Base-by-base conservation (phyloP, 495 filamentous ascomycete species). In the Endocarpon pusillum region DNA sequence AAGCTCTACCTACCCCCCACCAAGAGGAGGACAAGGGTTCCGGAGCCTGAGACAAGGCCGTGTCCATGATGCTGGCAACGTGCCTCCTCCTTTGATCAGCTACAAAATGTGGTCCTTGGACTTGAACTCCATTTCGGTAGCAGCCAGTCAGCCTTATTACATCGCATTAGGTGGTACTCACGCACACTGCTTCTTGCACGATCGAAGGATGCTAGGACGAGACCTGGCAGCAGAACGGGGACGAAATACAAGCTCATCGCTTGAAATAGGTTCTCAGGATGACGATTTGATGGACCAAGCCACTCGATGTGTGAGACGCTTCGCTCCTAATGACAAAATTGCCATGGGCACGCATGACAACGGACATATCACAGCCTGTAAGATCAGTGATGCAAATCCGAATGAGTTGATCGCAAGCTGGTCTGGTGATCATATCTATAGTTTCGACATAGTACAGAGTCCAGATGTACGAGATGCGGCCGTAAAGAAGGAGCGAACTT, bases 331-430 rank as follows among this genome's bases (percentile, higher is more conserved):
- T 19, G 71, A 73, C 1, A 54, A 51, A 21, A 45, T 57, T 22
- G 57, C 52, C 7, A 63, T 69, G 24, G 69, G 69, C 36, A 67
- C 73, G 21, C 12, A 31, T 31, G 12, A 31, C 19, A 15, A 15
- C 12, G 19, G 19, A 31, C 77, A 82, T 39, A 81, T 83, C 46
- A 82, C 78, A 1, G 74, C 76, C 6, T 80, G 75, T 51, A 83
- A 81, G 51, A 83, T 83, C 38, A 81, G 77, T 29, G 76, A 83
- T 54, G 73, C 71, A 8, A 70, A 79, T 36, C 78, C 78, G 2
- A 73, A 81, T 36, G 75, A 83, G 38, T 63, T 83, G 45, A 57
- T 83, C 3, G 78, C 70, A 18, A 81, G 76, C 44, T 83, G 78
- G 78, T 79, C 74, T 22, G 77, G 76, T 10, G 73, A 81, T 38